These are phyloP conservation scores for Drechslerella coelobrocha DNA, from an alignment of 2,329 filamentous ascomycete species.

Conservation along the genomic window DNA sequence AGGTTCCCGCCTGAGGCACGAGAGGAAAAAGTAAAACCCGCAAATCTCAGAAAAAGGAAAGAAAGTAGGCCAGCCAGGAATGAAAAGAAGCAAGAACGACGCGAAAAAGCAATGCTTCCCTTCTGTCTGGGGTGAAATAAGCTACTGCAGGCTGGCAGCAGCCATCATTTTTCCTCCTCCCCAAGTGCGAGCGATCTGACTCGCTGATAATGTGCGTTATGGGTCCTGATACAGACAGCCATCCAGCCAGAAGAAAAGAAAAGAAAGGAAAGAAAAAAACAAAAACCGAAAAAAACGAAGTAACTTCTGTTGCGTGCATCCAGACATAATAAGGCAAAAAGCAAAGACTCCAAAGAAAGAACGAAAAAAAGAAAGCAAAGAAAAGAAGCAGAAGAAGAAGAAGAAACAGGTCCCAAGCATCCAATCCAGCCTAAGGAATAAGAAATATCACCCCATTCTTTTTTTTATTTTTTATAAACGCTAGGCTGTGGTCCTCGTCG, in stretches of 20 bases:
- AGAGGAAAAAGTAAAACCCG: slow-evolving; percentile 10
- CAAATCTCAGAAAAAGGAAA: background rate
- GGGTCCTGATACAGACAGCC: slow-evolving; percentile 1
- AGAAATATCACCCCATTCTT: slow-evolving; percentile 16
- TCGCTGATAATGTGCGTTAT: slow-evolving; percentile 37
- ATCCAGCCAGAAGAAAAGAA: background rate
- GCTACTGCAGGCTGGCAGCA: slow-evolving; percentile 42
- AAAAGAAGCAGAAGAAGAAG: background rate
- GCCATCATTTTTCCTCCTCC: slow-evolving; percentile 4
- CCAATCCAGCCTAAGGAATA: slow-evolving; percentile 16
- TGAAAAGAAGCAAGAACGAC: slow-evolving; percentile 19
- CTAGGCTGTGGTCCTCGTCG: slow-evolving; percentile 44
- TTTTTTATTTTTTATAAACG: slow-evolving; percentile 16
- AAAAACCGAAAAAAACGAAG: slow-evolving; percentile 1
- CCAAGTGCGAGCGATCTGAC: slow-evolving; percentile 39
- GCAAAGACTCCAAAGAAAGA: background rate
- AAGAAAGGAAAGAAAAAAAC: slow-evolving; percentile 1
- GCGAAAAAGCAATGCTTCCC: slow-evolving; percentile 5
- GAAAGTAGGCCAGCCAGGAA: slow-evolving; percentile 6
- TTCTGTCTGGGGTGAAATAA: slow-evolving; percentile 47
- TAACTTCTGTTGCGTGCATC: too few relatives aligned
- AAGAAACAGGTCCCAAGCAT: background rate
- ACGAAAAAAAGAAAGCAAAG: background rate
- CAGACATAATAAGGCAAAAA: background rate
- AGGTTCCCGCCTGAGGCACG: slow-evolving; percentile 34